phyloP scores from a whole-genome alignment of 163 green algal species.

The Chlamydomonas reinhardtii region DNA sequence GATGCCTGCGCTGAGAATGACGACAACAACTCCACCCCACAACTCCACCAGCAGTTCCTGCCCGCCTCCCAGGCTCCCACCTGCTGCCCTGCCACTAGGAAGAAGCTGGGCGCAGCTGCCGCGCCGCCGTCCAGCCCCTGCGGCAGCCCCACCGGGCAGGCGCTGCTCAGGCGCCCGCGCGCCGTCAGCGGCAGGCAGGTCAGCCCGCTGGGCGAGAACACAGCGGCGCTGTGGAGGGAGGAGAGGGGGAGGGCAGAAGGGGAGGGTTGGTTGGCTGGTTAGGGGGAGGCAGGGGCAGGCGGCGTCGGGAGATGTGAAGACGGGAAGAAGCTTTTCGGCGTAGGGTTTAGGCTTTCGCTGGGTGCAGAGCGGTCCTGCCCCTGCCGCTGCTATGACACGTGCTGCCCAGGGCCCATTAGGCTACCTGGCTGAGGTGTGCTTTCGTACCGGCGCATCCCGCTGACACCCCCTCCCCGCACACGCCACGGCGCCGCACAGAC shows the following conservation, averaged over 20 bases:
- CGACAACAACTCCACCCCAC: not conserved
- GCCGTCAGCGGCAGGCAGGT: constrained; percentile 29
- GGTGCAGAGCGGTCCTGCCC: not conserved
- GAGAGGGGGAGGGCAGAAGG: not conserved
- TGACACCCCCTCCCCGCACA: not conserved
- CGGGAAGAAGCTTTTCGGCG: no score
- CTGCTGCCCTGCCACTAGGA: constrained; percentile 29
- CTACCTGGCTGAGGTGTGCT: no score
- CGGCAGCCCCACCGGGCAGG: constrained; percentile 29
- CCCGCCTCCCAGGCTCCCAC: not conserved
- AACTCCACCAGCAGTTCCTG: not conserved
- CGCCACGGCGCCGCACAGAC: not conserved
- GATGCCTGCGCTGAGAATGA: not conserved
- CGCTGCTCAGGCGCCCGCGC: not conserved
- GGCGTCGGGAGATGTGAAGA: no score
- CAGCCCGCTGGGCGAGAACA: constrained; percentile 19
- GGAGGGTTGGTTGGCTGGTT: not conserved
- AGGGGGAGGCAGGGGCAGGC: no score
- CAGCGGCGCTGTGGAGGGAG: not conserved
- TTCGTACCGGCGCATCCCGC: no score
- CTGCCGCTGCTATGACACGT: no score
- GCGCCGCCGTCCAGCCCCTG: constrained; percentile 33
- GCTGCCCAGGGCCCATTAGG: no score
- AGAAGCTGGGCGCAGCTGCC: not conserved
- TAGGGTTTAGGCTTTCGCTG: no score